phyloP scores from a whole-genome alignment of 2,329 filamentous ascomycete genomes.

The Tolypocladium ophioglossoides region DNA sequence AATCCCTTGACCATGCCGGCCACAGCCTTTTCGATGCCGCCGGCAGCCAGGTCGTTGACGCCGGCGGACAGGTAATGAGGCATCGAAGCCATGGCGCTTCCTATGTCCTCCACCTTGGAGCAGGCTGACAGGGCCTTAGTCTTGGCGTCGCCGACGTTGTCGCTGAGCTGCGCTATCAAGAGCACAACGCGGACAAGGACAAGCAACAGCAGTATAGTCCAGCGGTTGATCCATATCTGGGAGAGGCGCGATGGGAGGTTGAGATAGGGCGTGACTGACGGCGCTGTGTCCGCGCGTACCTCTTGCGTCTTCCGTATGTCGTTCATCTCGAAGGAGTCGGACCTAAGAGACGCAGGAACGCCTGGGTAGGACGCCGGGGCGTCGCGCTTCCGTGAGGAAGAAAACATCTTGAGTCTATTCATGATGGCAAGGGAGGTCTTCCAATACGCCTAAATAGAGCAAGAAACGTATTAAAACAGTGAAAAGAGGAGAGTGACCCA shows the following conservation, averaged over 20 bases:
- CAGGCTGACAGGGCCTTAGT: slow-evolving; percentile 79
- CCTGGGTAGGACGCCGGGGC: slow-evolving; percentile 21
- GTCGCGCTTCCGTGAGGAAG: slow-evolving; percentile 21
- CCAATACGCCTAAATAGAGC: background rate
- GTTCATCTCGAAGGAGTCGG: slow-evolving; percentile 25
- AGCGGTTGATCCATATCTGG: slow-evolving; percentile 95
- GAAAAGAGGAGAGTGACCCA: background rate
- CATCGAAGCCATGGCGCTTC: slow-evolving; percentile 95
- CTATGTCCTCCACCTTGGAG: slow-evolving; percentile 82
- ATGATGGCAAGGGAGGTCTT: background rate
- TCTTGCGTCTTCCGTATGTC: slow-evolving; percentile 19
- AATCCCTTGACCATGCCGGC: slow-evolving; percentile 71
- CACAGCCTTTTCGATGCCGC: slow-evolving; percentile 70
- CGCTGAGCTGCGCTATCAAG: slow-evolving; percentile 60
- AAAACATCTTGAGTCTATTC: slow-evolving; percentile 25
- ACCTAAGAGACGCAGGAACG: slow-evolving; percentile 25
- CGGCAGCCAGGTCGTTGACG: slow-evolving; percentile 76
- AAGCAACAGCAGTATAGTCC: slow-evolving; percentile 83
- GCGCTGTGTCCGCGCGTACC: slow-evolving; percentile 44
- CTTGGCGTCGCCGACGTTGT: slow-evolving; percentile 66
- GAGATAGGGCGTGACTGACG: slow-evolving; percentile 79
- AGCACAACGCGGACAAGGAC: slow-evolving; percentile 75
- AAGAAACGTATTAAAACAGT: background rate
- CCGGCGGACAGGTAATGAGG: slow-evolving; percentile 86
- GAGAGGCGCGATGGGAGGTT: slow-evolving; percentile 82